These are phyloP conservation scores for Penicillium fuscoglaucum DNA, from an alignment of 2,329 filamentous ascomycete species.

Conservation along the genomic window DNA sequence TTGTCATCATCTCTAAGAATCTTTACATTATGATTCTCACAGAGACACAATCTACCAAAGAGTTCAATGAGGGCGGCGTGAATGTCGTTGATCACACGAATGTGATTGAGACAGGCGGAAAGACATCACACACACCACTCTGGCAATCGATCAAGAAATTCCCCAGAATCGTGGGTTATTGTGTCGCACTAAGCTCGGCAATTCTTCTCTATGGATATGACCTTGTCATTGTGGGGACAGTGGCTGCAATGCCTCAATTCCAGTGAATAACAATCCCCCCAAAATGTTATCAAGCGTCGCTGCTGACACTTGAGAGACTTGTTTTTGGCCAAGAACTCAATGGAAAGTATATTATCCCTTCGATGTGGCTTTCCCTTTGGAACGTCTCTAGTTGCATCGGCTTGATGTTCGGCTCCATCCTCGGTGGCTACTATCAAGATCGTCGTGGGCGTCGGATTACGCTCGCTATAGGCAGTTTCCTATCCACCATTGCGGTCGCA, in stretches of 20 bases:
- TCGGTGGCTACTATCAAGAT: constrained; percentile 44
- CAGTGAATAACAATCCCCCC: constrained; percentile 19
- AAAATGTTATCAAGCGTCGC: not conserved
- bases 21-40: not conserved
- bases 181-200: constrained; percentile 21
- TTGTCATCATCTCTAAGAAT: not conserved
- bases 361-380: constrained; percentile 47
- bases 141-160: constrained; percentile 20
- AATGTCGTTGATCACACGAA: not conserved
- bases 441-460: constrained; percentile 38
- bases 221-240: constrained; percentile 29
- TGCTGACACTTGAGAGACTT: constrained; percentile 8
- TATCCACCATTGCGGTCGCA: constrained; percentile 38
- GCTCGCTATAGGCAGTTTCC: constrained; percentile 36
- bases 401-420: constrained; percentile 37
- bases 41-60: not conserved
- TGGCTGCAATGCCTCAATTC: constrained; percentile 31
- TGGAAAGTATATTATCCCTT: constrained; percentile 39
- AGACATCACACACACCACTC: constrained; percentile 12
- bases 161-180: constrained; percentile 19
- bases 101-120: not conserved
- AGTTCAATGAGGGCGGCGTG: constrained; percentile 6
- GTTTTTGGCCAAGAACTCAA: constrained; percentile 33
- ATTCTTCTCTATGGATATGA: constrained; percentile 33
- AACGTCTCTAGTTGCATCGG: constrained; percentile 42